phyloP scores from a whole-genome alignment of 2,329 filamentous ascomycete genomes.

The Colletotrichum abscissum region DNA sequence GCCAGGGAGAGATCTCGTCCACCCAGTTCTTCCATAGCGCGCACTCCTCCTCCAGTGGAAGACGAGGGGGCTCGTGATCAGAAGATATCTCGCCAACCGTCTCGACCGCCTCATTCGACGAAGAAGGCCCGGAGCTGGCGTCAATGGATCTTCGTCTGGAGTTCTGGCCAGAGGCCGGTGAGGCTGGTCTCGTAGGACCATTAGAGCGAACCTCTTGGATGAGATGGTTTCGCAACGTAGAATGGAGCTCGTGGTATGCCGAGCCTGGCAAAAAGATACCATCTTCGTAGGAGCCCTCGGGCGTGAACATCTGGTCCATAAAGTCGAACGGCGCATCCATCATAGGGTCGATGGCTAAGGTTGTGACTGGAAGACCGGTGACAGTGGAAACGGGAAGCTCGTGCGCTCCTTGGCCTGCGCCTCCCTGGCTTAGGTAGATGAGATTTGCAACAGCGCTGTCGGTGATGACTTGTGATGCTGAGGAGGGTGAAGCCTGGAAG shows the following conservation, averaged over 20 bases:
- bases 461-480: slow-evolving; percentile 42
- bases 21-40: slow-evolving; percentile 54
- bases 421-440: slow-evolving; percentile 47
- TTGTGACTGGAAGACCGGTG: slow-evolving; percentile 12
- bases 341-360: slow-evolving; percentile 27
- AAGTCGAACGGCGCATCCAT: slow-evolving; percentile 33
- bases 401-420: slow-evolving; percentile 16
- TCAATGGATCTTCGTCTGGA: slow-evolving; percentile 17
- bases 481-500: slow-evolving; percentile 35
- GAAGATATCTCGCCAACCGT: slow-evolving; percentile 15
- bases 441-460: slow-evolving; percentile 50
- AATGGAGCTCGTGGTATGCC: slow-evolving; percentile 58
- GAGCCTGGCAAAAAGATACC: slow-evolving; percentile 60
- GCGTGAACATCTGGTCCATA: slow-evolving; percentile 44
- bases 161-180: slow-evolving; percentile 12
- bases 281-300: slow-evolving; percentile 47
- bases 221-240: slow-evolving; percentile 55
- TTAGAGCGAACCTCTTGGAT: slow-evolving; percentile 56
- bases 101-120: slow-evolving; percentile 13
- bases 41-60: slow-evolving; percentile 45
- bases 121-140: slow-evolving; percentile 1
- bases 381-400: neutral
- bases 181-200: slow-evolving; percentile 44
- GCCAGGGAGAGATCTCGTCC: slow-evolving; percentile 55
- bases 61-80: slow-evolving; percentile 30